Conservation (phyloP, 2,329 filamentous ascomycete species). For the Lasiodiplodia theobromae region DNA sequence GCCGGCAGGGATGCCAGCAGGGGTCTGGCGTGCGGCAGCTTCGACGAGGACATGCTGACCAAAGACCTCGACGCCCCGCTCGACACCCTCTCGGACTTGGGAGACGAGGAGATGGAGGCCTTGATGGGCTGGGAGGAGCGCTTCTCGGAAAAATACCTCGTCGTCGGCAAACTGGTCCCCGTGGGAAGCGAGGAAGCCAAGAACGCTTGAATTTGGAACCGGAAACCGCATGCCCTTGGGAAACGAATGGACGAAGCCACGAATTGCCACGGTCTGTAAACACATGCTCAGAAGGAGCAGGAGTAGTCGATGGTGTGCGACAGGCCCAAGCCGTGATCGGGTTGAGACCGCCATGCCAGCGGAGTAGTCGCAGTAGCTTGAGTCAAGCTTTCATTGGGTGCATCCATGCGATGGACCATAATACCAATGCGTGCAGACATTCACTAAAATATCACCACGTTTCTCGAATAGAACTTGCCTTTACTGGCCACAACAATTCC, state of each 20-base stretch:
- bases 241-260: neutral
- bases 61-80: conserved; percentile 85
- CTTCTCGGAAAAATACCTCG: conserved; percentile 90
- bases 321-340: neutral
- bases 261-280: neutral
- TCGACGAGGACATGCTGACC: conserved; percentile 94
- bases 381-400: neutral
- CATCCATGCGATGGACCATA: neutral
- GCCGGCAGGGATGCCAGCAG: conserved; percentile 89
- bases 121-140: conserved; percentile 91
- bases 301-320: neutral
- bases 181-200: conserved; percentile 63
- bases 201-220: conserved; percentile 39
- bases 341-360: neutral
- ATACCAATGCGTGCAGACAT: neutral
- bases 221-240: neutral
- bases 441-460: neutral
- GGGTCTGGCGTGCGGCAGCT: conserved; percentile 88
- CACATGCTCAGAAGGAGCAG: neutral
- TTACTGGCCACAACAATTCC: neutral
- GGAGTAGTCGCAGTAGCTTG: neutral
- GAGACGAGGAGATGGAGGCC: conserved; percentile 79
- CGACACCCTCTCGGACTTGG: conserved; percentile 76
- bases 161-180: conserved; percentile 86
- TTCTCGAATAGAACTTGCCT: neutral